Conservation (phyloP, 306 rosid genomes). For the Malus sylvestris region DNA sequence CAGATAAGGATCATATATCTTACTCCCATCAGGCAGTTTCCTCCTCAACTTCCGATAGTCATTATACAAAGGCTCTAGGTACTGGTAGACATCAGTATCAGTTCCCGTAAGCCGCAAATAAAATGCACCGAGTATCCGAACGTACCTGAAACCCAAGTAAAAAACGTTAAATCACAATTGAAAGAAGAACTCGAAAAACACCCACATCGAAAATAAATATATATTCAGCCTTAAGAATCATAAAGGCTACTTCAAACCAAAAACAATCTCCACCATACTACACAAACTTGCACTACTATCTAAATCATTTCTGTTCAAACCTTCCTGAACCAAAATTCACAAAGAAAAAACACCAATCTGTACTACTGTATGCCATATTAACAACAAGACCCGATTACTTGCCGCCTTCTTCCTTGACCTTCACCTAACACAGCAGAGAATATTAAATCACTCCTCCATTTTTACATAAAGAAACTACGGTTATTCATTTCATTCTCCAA, state of each 20-base stretch:
- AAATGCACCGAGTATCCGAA: constrained; percentile 88
- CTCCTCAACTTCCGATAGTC: constrained; percentile 74
- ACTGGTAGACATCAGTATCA: constrained; percentile 75
- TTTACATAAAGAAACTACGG: background rate
- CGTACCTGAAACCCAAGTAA: constrained; percentile 46
- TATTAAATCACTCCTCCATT: background rate
- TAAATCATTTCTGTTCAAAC: background rate
- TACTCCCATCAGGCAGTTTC: constrained; percentile 75
- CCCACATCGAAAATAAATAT: background rate
- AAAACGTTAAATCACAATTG: background rate
- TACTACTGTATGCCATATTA: background rate
- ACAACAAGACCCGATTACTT: background rate
- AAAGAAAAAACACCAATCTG: background rate
- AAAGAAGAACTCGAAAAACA: background rate
- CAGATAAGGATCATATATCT: constrained; percentile 11
- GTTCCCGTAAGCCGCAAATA: constrained; percentile 88
- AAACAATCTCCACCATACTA: background rate
- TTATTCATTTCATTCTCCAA: background rate
- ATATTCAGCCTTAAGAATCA: background rate
- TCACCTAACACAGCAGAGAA: background rate
- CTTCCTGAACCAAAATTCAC: background rate
- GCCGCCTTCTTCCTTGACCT: background rate
- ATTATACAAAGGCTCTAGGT: constrained; percentile 84
- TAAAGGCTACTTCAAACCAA: background rate
- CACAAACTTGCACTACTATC: background rate